These are phyloP conservation scores for Pharus latifolius DNA, from an alignment of 176 grass and related monocot species.

Conservation along the genomic window DNA sequence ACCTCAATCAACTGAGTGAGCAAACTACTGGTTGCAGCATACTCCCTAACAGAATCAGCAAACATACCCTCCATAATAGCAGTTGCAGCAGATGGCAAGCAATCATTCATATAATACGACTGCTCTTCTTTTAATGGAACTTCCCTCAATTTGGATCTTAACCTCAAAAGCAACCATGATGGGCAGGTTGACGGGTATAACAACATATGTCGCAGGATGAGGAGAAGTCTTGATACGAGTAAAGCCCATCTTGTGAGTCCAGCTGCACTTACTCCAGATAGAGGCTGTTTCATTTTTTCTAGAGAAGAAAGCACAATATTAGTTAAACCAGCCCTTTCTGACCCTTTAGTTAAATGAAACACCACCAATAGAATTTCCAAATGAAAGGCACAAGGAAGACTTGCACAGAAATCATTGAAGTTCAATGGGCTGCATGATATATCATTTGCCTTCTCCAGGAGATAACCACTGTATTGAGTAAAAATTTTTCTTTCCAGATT, in stretches of 20 bases:
- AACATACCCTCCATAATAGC: slow-evolving; percentile 43
- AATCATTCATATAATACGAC: slow-evolving; percentile 33
- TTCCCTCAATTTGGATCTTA: slow-evolving; percentile 80
- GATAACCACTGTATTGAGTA: slow-evolving; percentile 44
- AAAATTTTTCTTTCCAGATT: slow-evolving; percentile 60
- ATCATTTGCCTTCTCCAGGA: slow-evolving; percentile 56
- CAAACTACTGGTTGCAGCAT: slow-evolving; percentile 35
- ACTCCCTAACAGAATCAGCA: slow-evolving; percentile 45
- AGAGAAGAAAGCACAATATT: slow-evolving; percentile 47
- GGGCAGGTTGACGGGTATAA: slow-evolving; percentile 63
- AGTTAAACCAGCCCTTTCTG: slow-evolving; percentile 49
- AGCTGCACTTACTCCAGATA: slow-evolving; percentile 16
- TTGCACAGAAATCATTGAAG: slow-evolving; percentile 43
- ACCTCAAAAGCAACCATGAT: slow-evolving; percentile 71
- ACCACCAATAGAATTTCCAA: slow-evolving; percentile 83
- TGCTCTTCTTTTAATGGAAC: slow-evolving; percentile 34
- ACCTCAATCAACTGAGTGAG: slow-evolving; percentile 78
- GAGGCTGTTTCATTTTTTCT: slow-evolving; percentile 45
- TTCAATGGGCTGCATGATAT: slow-evolving; percentile 26
- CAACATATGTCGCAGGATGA: slow-evolving; percentile 72
- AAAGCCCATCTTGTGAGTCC: slow-evolving; percentile 83
- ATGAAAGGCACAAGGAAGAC: slow-evolving; percentile 73
- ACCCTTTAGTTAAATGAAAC: slow-evolving; percentile 62
- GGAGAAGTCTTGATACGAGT: slow-evolving; percentile 63
- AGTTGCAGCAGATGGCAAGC: slow-evolving; percentile 57